A percentile compares a stretch with the other conserved stretches of the same genome.
Evolutionary conservation across 2,329 filamentous ascomycete genomes (phyloP).

Genomic region (Fusarium sp.): DNA sequence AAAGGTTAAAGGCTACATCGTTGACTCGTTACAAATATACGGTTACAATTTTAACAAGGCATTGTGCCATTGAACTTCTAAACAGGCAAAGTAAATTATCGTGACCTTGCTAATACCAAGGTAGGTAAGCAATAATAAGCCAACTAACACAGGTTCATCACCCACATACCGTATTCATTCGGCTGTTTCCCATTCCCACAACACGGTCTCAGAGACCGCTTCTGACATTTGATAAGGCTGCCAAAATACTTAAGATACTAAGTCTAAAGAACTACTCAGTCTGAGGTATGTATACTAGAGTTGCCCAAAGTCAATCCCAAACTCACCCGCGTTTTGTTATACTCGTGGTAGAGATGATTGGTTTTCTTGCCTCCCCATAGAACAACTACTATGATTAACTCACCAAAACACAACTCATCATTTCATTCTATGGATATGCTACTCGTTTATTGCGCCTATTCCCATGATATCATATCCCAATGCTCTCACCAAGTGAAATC

Average conservation of each 20-base stretch:
- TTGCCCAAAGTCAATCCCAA: not conserved
- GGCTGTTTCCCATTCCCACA: not conserved
- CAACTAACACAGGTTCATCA: not conserved
- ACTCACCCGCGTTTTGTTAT: too few relatives aligned
- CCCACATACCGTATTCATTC: not conserved
- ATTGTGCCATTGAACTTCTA: not conserved
- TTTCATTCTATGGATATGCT: not conserved
- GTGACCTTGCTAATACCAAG: not conserved
- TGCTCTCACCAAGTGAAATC: not conserved
- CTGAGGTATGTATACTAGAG: too few relatives aligned
- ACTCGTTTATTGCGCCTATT: constrained; percentile 20
- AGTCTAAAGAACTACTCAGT: not conserved
- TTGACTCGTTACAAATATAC: not conserved
- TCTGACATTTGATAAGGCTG: not conserved
- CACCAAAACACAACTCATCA: not conserved
- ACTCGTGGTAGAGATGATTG: not conserved
- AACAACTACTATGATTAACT: not conserved
- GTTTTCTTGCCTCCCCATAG: not conserved
- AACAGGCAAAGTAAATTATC: not conserved
- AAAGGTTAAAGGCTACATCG: not conserved
- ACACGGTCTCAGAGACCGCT: not conserved
- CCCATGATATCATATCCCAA: not conserved
- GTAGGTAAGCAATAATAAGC: not conserved
- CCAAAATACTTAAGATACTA: not conserved
- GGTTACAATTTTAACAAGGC: not conserved